Conservation (phyloP, 768 basidiomycete species). For the Hericium coralloides region DNA sequence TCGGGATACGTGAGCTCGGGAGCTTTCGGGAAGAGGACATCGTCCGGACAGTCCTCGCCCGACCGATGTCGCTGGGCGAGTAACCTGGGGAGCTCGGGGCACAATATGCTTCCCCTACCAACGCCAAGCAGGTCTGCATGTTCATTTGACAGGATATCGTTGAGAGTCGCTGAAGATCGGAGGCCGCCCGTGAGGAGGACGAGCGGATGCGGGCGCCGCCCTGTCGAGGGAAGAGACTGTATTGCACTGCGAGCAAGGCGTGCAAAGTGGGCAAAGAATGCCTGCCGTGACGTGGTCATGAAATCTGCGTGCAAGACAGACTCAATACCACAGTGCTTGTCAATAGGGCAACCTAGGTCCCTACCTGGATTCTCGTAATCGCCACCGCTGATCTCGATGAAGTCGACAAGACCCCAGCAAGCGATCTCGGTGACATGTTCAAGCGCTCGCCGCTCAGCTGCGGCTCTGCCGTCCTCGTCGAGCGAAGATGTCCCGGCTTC, state of each 20-base stretch:
- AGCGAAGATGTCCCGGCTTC: conserved; percentile 17
- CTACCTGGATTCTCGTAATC: conserved; percentile 74
- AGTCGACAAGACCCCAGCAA: conserved; percentile 60
- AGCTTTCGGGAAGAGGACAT: not conserved
- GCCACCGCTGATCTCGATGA: conserved; percentile 84
- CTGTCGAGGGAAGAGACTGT: conserved; percentile 17
- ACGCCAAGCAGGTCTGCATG: conserved; percentile 75
- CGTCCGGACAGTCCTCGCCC: conserved; percentile 9
- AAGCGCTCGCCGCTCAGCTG: conserved; percentile 39
- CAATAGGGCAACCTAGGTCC: conserved; percentile 5
- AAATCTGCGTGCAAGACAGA: conserved; percentile 16
- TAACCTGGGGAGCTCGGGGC: conserved; percentile 48
- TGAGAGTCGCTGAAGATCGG: conserved; percentile 45
- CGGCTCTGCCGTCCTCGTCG: conserved; percentile 14
- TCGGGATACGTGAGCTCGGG: conserved; percentile 6
- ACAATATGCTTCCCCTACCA: conserved; percentile 54
- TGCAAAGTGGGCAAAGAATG: conserved; percentile 66
- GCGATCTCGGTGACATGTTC: conserved; percentile 54
- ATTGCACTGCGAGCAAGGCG: conserved; percentile 41
- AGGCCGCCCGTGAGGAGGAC: conserved; percentile 81
- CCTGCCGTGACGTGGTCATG: conserved; percentile 44
- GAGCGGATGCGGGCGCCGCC: conserved; percentile 34
- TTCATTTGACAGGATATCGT: conserved; percentile 37
- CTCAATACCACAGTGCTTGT: not conserved
- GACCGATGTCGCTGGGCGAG: conserved; percentile 10